Evolutionary conservation across 2,329 filamentous ascomycete genomes (phyloP).

Genomic region (Alternaria burnsii): DNA sequence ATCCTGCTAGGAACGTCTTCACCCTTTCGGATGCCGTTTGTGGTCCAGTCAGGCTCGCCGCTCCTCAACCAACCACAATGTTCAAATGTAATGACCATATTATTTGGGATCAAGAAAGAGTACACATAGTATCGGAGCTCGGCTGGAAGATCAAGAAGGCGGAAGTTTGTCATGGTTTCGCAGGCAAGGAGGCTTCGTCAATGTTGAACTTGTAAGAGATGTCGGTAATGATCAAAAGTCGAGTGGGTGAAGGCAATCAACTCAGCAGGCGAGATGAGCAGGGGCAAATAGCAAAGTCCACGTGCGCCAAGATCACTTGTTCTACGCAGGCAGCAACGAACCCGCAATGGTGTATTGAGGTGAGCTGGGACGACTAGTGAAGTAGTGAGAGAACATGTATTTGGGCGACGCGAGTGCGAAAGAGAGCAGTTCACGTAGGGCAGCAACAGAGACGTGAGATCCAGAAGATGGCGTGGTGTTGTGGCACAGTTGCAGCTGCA

Average conservation of each 20-base stretch:
- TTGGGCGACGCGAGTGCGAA: too few relatives aligned
- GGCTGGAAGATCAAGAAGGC: conserved; percentile 25
- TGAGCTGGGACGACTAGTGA: too few relatives aligned
- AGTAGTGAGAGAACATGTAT: too few relatives aligned
- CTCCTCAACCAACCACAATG: neutral
- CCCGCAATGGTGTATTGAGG: too few relatives aligned
- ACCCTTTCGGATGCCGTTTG: neutral
- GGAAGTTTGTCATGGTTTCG: conserved; percentile 8
- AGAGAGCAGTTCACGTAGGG: too few relatives aligned
- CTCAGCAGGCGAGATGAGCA: too few relatives aligned
- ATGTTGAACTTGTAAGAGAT: neutral
- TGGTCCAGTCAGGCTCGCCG: neutral
- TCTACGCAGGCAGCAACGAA: too few relatives aligned
- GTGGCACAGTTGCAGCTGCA: conserved; percentile 1
- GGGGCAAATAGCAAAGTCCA: too few relatives aligned
- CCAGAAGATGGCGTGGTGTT: neutral
- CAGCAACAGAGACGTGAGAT: neutral
- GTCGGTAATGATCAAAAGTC: neutral
- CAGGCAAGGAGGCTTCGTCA: neutral
- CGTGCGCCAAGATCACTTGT: too few relatives aligned
- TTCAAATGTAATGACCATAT: conserved; percentile 8
- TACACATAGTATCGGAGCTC: conserved; percentile 29
- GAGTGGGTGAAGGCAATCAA: too few relatives aligned
- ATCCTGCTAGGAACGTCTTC: neutral
- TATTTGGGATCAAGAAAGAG: conserved; percentile 18